These are phyloP conservation scores for Macrophomina pseudophaseolina DNA, from an alignment of 2,329 filamentous ascomycete genomes.

Conservation along the genomic window DNA sequence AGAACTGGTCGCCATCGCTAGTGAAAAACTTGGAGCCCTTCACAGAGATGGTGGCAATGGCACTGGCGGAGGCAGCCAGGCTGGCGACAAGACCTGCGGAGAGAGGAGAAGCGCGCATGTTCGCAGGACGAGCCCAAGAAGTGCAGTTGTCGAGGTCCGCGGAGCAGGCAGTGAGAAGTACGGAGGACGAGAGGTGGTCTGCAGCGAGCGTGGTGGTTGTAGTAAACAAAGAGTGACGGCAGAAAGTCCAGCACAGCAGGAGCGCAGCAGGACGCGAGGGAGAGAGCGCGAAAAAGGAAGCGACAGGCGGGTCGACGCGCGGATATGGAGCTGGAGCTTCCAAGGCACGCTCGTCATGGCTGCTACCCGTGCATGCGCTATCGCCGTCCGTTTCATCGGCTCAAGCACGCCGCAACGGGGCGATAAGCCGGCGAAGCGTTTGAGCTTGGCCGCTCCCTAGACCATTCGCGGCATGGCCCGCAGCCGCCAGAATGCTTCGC, in stretches of 20 bases:
- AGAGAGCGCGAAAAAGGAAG: conserved; percentile 9
- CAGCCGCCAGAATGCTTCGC: background rate
- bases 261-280: background rate
- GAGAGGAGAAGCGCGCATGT: background rate
- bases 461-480: no score
- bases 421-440: conserved; percentile 16
- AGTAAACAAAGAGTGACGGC: background rate
- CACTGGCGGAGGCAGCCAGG: conserved; percentile 43
- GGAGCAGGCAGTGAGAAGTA: background rate
- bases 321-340: conserved; percentile 6
- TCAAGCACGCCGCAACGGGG: background rate
- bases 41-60: conserved; percentile 61
- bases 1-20: conserved; percentile 80
- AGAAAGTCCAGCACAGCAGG: background rate
- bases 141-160: background rate
- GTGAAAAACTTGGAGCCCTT: conserved; percentile 87
- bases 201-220: background rate
- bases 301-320: conserved; percentile 2
- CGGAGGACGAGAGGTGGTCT: background rate
- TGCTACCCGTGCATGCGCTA: conserved; percentile 3
- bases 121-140: background rate
- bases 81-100: conserved; percentile 33
- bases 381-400: conserved; percentile 21
- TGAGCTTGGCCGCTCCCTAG: no score
- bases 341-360: conserved; percentile 9